Conservation (phyloP, 2,329 filamentous ascomycete species). For the Neodidymelliopsis sp. region DNA sequence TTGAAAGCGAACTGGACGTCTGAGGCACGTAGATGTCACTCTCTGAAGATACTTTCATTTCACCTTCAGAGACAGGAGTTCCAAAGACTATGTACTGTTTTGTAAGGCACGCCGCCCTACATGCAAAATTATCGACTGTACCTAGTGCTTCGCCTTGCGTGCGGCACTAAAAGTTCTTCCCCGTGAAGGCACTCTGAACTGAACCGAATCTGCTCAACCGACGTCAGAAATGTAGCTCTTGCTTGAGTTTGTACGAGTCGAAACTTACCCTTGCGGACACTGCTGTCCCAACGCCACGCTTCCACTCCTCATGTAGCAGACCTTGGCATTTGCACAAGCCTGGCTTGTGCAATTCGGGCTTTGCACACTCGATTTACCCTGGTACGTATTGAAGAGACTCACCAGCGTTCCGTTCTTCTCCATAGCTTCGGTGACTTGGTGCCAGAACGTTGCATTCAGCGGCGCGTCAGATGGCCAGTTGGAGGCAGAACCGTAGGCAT, state of each 20-base stretch:
- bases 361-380: neutral
- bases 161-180: constrained; percentile 1
- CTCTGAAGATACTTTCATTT: too few species aligned
- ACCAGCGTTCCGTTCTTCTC: constrained; percentile 5
- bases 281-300: constrained; percentile 7
- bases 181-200: constrained; percentile 4
- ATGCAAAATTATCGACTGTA: too few species aligned
- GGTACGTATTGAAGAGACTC: constrained; percentile 3
- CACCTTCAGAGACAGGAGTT: too few species aligned
- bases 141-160: too few species aligned
- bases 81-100: too few species aligned
- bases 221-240: neutral
- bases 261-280: constrained; percentile 8
- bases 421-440: constrained; percentile 6
- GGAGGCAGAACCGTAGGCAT: constrained; percentile 3
- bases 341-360: constrained; percentile 7
- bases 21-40: too few species aligned
- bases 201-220: neutral
- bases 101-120: too few species aligned
- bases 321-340: constrained; percentile 4
- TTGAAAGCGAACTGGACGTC: too few species aligned
- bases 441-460: constrained; percentile 11
- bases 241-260: neutral
- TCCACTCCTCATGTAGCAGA: constrained; percentile 9
- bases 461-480: neutral